Conservation (phyloP, 352 stramenopile species). For the Globisporangium irregulare region DNA sequence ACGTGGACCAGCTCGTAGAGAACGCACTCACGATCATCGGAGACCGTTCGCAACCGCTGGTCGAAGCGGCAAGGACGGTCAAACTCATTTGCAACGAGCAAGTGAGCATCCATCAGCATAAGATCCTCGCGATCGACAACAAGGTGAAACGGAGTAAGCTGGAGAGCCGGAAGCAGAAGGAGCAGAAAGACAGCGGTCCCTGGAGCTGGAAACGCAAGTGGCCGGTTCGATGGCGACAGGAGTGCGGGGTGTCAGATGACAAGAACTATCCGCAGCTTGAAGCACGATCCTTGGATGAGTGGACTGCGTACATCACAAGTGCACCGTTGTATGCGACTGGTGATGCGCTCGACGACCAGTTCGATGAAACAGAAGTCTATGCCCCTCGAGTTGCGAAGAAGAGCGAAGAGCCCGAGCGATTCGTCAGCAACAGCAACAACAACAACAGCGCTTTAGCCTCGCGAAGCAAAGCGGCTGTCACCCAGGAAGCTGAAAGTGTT, state of each 20-base stretch:
- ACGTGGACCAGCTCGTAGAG: conserved; percentile 64
- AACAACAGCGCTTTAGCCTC: neutral
- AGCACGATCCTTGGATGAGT: conserved; percentile 65
- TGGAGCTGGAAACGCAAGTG: conserved; percentile 44
- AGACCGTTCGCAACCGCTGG: conserved; percentile 54
- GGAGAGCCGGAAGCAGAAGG: conserved; percentile 33
- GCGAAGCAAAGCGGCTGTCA: conserved; percentile 8
- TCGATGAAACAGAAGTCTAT: conserved; percentile 9
- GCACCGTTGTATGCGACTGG: conserved; percentile 62
- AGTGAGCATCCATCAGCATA: conserved; percentile 61
- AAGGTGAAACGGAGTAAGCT: conserved; percentile 54
- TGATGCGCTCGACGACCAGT: conserved; percentile 45
- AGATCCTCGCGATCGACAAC: conserved; percentile 55
- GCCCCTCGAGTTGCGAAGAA: conserved; percentile 4
- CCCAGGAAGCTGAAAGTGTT: neutral
- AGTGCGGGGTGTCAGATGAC: conserved; percentile 71
- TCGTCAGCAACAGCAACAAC: neutral
- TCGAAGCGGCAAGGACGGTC: conserved; percentile 66
- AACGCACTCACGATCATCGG: conserved; percentile 62
- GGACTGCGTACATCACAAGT: conserved; percentile 69
- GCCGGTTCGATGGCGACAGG: conserved; percentile 72
- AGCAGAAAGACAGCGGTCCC: conserved; percentile 26
- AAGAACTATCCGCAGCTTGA: conserved; percentile 60
- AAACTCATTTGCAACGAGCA: conserved; percentile 79
- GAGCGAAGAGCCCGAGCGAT: neutral